Evolutionary conservation across 169 alveolate genomes (phyloP), one percentile per base, ranked within the genome.

Genomic region (Amoebophrya sp.): DNA sequence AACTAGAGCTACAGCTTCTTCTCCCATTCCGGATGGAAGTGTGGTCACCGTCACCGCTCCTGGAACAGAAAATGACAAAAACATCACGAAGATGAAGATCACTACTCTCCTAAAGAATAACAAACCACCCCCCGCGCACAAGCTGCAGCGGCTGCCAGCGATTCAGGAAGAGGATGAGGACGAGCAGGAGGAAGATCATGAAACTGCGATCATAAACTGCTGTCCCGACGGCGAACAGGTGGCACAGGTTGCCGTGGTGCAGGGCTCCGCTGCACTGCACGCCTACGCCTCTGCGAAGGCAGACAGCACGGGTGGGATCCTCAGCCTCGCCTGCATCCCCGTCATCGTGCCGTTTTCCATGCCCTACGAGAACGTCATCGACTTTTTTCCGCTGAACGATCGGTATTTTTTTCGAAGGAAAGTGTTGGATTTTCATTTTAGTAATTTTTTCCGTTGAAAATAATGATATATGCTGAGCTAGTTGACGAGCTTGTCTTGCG

Each of bases 351-450:
- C 83, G 7, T 66, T 66, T 25, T 66, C 83, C 39, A 66, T 66
- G 83, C 83, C 83, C 83, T 66, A 66, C 83, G 83, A 66, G 10
- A 66, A 66, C 83, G 32, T 66, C 32, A 25, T 66, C 83, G 83
- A 66, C 83, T 66, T 66, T 25, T 66, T 66, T 66, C 83, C 83
- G 83, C 83, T 66, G 35, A 66, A 25, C 32, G 83, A 66, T 3
- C 1, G 83, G 83, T 66, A 66, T 0, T n/a, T 66, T 12, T n/a
- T 25, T 25, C 83, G 83, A 66, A 7, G 23, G 23, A 41, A 41
- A 2, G 54, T 41, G 12, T 2, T 41, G 2, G 54, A 41, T 41
- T 2, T 41, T 41, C 23, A 41, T 41, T 41, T 41, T 41, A 41
- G 54, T 7, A 7, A 7, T 41, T 2, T 41, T 41, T 41, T 12